Percentiles rank a stretch among this genome's conserved stretches.
Evolutionary conservation across 345 rosid genomes (phyloP).

Genomic region (Moricandia arvensis): DNA sequence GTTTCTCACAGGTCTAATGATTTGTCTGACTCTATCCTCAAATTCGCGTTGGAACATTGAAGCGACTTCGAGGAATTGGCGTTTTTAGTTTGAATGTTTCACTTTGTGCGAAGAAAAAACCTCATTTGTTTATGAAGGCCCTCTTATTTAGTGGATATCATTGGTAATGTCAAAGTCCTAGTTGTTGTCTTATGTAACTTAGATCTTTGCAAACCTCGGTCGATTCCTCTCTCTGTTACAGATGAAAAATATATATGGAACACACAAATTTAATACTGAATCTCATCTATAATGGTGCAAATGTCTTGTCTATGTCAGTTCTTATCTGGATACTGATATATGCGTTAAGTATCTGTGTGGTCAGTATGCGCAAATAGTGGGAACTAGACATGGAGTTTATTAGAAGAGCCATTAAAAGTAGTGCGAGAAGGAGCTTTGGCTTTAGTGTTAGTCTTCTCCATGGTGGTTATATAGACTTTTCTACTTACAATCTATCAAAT

Average conservation of each 20-base stretch:
- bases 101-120: slow-evolving; percentile 15
- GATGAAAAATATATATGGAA: slow-evolving; percentile 20
- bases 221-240: neutral
- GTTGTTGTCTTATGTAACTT: slow-evolving; percentile 28
- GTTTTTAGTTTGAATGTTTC: slow-evolving; percentile 10
- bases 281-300: neutral
- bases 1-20: slow-evolving; percentile 21
- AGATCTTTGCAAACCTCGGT: slow-evolving; percentile 23
- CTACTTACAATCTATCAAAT: too few relatives aligned
- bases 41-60: slow-evolving; percentile 14
- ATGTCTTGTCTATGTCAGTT: neutral
- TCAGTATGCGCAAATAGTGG: slow-evolving; percentile 6
- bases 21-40: slow-evolving; percentile 10
- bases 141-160: slow-evolving; percentile 20
- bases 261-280: neutral
- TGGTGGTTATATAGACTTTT: too few relatives aligned
- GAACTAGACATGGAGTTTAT: neutral
- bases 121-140: slow-evolving; percentile 7
- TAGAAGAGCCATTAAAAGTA: too few relatives aligned
- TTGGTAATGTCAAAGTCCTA: slow-evolving; percentile 10
- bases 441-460: too few relatives aligned
- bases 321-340: neutral
- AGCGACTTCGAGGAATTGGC: slow-evolving; percentile 19
- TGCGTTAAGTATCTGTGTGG: neutral
- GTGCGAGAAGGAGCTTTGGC: too few relatives aligned